Conservation (phyloP, 805 yeast genomes). For the Yarrowia porcina region DNA sequence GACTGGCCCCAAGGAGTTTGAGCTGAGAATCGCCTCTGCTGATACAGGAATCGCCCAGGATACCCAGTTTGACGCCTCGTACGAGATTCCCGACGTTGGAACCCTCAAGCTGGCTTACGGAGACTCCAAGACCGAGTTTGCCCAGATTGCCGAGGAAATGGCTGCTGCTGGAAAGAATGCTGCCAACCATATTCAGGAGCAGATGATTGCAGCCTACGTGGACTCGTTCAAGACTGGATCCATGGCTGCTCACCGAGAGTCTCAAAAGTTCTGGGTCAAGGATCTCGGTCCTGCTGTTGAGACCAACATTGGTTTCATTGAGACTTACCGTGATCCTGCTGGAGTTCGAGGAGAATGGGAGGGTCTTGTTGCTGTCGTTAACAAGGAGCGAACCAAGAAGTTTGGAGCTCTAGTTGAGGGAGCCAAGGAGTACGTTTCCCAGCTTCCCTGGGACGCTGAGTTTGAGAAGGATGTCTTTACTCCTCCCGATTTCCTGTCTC, state of each 20-base stretch:
- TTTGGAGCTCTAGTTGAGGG: slow-evolving; percentile 64
- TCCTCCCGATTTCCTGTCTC: slow-evolving; percentile 89
- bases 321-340: slow-evolving; percentile 87
- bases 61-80: slow-evolving; percentile 49
- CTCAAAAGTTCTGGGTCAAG: slow-evolving; percentile 85
- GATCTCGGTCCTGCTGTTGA: slow-evolving; percentile 76
- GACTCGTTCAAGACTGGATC: slow-evolving; percentile 77
- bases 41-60: slow-evolving; percentile 39
- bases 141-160: slow-evolving; percentile 53
- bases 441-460: slow-evolving; percentile 72
- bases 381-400: slow-evolving; percentile 79
- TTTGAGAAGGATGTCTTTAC: slow-evolving; percentile 83
- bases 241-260: slow-evolving; percentile 76
- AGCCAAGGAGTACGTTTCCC: slow-evolving; percentile 61
- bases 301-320: slow-evolving; percentile 86
- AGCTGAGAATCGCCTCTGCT: slow-evolving; percentile 68
- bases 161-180: slow-evolving; percentile 56
- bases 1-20: slow-evolving; percentile 45
- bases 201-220: slow-evolving; percentile 64
- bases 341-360: slow-evolving; percentile 95
- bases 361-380: slow-evolving; percentile 85
- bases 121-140: slow-evolving; percentile 69
- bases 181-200: slow-evolving; percentile 68
- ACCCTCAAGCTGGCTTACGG: slow-evolving; percentile 62
- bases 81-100: slow-evolving; percentile 44